Conservation (phyloP, 352 stramenopile genomes). For the Phytophthora pisi region DNA sequence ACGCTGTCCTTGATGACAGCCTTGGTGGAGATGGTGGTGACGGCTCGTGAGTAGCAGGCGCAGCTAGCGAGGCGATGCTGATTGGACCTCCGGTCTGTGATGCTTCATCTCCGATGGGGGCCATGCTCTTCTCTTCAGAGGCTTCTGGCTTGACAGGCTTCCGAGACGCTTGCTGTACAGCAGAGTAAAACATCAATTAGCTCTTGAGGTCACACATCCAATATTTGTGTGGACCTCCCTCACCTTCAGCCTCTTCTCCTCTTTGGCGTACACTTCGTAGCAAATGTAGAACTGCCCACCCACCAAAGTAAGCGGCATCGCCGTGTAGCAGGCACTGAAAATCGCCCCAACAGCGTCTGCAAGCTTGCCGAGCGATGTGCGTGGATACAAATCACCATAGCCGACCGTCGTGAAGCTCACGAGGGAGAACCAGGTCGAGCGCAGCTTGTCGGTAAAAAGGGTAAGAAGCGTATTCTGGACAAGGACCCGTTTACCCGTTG, state of each 20-base stretch:
- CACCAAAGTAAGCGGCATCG: constrained; percentile 66
- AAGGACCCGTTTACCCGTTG: constrained; percentile 42
- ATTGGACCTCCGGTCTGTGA: background rate
- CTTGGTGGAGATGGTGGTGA: background rate
- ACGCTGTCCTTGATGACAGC: background rate
- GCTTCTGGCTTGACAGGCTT: constrained; percentile 12
- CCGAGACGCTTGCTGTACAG: constrained; percentile 8
- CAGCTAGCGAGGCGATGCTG: background rate
- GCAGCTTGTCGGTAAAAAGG: constrained; percentile 51
- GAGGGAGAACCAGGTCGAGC: constrained; percentile 55
- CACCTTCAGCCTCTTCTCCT: constrained; percentile 41
- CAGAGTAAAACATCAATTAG: background rate
- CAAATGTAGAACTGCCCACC: constrained; percentile 66
- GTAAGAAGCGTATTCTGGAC: constrained; percentile 44
- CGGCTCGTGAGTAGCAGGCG: background rate
- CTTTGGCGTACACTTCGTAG: constrained; percentile 51
- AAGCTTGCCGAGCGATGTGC: constrained; percentile 48
- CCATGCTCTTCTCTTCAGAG: background rate
- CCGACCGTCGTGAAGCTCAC: constrained; percentile 59
- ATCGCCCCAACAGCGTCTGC: constrained; percentile 55
- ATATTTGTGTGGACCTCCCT: background rate
- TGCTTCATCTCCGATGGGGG: background rate
- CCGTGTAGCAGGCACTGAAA: constrained; percentile 59
- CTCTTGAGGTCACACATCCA: background rate
- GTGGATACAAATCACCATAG: constrained; percentile 52